Conservation (phyloP, 495 filamentous ascomycete species). For the Penicillium nucicola region DNA sequence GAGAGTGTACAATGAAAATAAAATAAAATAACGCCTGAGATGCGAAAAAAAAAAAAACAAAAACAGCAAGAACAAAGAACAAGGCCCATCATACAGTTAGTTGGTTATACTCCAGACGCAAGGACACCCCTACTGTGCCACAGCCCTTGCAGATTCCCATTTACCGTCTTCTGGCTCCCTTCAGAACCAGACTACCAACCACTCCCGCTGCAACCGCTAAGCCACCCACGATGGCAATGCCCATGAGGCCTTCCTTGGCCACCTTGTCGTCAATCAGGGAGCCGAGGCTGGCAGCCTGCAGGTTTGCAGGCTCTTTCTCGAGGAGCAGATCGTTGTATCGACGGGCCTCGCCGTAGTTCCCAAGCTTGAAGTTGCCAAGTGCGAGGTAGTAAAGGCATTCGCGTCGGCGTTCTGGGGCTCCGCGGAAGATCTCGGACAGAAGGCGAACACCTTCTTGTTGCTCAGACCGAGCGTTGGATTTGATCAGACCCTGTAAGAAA, state of each 20-base stretch:
- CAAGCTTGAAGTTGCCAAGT: conserved; percentile 95
- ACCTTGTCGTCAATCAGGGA: conserved; percentile 93
- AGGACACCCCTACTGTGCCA: conserved; percentile 11
- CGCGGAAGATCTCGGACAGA: conserved; percentile 95
- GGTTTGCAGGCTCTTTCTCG: conserved; percentile 82
- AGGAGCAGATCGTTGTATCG: conserved; percentile 90
- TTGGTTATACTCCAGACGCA: conserved; percentile 1
- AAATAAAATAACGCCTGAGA: too few relatives aligned
- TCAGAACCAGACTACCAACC: conserved; percentile 80
- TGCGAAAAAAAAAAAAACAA: too few relatives aligned
- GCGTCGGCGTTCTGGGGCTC: conserved; percentile 81
- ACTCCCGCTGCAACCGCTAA: conserved; percentile 91
- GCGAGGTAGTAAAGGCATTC: conserved; percentile 98
- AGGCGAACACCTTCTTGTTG: conserved; percentile 95
- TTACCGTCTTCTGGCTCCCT: conserved; percentile 59
- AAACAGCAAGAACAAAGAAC: too few relatives aligned
- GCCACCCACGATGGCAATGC: conserved; percentile 94
- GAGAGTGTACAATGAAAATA: too few relatives aligned
- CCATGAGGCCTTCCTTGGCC: conserved; percentile 86
- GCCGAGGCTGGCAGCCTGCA: conserved; percentile 83
- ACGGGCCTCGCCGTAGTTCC: conserved; percentile 92
- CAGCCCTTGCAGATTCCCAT: conserved; percentile 19
- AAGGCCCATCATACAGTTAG: background rate
- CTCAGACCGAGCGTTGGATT: conserved; percentile 75
- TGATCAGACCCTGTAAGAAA: conserved; percentile 78